Evolutionary conservation across 208 protist species (phyloP).

Genomic region (Acanthamoeba royreba): DNA sequence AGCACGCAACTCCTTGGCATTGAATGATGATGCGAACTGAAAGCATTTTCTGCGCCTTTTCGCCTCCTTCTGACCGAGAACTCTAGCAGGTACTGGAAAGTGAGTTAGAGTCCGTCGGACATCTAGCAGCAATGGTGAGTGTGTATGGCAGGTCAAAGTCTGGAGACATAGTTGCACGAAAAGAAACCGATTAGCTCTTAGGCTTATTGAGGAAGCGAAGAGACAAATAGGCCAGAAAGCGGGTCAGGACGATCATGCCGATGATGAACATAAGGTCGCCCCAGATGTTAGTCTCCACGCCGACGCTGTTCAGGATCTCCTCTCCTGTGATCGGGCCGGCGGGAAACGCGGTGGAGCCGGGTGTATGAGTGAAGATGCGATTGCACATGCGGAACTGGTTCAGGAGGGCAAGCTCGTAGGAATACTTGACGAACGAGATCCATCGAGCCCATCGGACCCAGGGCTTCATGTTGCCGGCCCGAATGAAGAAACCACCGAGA

Average conservation of each 20-base stretch:
- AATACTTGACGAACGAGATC: conserved; percentile 50
- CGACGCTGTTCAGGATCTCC: neutral
- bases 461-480: neutral
- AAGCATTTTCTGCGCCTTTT: no score
- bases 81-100: no score
- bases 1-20: no score
- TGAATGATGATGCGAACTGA: no score
- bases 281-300: neutral
- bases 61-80: no score
- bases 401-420: neutral
- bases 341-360: neutral
- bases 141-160: no score
- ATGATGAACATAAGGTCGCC: neutral
- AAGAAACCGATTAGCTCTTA: no score
- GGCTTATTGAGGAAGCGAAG: neutral
- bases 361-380: neutral
- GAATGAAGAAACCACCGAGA: conserved; percentile 50
- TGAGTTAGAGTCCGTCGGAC: no score
- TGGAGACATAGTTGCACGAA: no score
- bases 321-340: neutral
- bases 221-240: neutral
- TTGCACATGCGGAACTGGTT: neutral
- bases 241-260: neutral
- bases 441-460: conserved; percentile 24
- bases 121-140: no score